phyloP scores from a whole-genome alignment of 805 yeast genomes.

The Pichia rugopelliculosa region DNA sequence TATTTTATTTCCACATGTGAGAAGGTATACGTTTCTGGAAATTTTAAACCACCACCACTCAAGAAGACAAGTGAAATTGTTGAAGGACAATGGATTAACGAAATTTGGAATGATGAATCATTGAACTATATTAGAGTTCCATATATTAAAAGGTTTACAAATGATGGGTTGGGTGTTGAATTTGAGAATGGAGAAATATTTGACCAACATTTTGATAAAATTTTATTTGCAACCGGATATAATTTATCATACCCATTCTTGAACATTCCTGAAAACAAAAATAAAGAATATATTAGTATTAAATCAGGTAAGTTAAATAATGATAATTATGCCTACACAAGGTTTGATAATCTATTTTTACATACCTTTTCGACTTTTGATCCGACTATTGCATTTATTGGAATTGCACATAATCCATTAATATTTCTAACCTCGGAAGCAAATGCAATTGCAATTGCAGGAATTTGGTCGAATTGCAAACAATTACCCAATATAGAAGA shows the following conservation, averaged over 20 bases:
- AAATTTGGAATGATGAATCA: constrained; percentile 28
- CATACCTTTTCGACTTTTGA: constrained; percentile 35
- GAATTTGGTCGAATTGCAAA: constrained; percentile 40
- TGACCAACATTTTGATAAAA: constrained; percentile 28
- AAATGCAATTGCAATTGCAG: constrained; percentile 45
- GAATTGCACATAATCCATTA: constrained; percentile 35
- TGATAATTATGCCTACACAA: constrained; percentile 11
- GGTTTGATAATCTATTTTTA: constrained; percentile 17
- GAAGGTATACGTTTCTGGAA: constrained; percentile 2
- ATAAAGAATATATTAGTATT: constrained; percentile 13
- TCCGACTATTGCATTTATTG: constrained; percentile 36
- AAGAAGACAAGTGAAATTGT: too few species aligned
- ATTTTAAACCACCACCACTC: constrained; percentile 11
- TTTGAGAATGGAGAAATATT: constrained; percentile 31
- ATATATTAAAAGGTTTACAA: constrained; percentile 20
- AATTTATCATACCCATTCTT: constrained; percentile 37
- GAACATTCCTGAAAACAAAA: constrained; percentile 20
- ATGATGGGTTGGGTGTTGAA: constrained; percentile 22
- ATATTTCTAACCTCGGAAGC: constrained; percentile 44
- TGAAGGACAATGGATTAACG: constrained; percentile 32
- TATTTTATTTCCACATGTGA: constrained; percentile 27
- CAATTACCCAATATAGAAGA: constrained; percentile 30
- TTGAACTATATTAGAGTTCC: constrained; percentile 28
- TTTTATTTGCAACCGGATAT: constrained; percentile 45
- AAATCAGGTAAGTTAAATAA: constrained; percentile 30